Base-by-base conservation (phyloP, 2,329 filamentous ascomycete species). In the Zymoseptoria pseudotritici region DNA sequence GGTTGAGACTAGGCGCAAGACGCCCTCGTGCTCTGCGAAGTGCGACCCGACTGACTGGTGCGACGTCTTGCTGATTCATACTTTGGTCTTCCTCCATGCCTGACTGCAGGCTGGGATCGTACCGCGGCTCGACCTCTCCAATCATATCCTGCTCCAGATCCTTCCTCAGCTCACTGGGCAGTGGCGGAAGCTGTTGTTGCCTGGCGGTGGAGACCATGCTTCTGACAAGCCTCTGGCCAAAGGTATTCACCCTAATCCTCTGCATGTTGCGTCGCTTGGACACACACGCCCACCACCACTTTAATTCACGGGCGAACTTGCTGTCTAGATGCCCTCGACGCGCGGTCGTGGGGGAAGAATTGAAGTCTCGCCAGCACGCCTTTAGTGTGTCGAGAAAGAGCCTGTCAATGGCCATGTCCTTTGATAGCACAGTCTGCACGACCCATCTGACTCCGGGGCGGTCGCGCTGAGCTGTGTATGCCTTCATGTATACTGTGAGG, bases 401-500 rank as follows among this genome's bases (percentile, higher is more conserved):
- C 8, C 53, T 51, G 55, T 70, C 67, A 58, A 74, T 70, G 42
- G 59, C 65, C 55, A 73, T 65, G 31, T 69, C 58, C 11, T 65
- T 52, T 17, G 51, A 24, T 11, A 73, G 53, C n/a, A 75, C 68
- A 20, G 61, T 67, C 0, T 63, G 36, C 19, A 74, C 57, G 3
- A 67, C 64, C 70, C 69, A 72, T 36, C 64, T 36, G 36, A 72
- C 63, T 36, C 72, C 72, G 2, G 26, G 13, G 24, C 61, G 19
- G 49, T 65, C 55, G 21, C 49, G 50, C 9, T 68, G 29, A 9
- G 59, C 61, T 20, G 58, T 61, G 58, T 71, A 73, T 31, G 66
- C 72, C 53, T 70, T 63, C 17, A 74, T 50, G 49, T 68, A 70
- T 17, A 74, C 67, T 2, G 68, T 69, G 67, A 74, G 68, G 31